Conservation (phyloP, 2,329 filamentous ascomycete genomes). For the Calonectria crousiana region DNA sequence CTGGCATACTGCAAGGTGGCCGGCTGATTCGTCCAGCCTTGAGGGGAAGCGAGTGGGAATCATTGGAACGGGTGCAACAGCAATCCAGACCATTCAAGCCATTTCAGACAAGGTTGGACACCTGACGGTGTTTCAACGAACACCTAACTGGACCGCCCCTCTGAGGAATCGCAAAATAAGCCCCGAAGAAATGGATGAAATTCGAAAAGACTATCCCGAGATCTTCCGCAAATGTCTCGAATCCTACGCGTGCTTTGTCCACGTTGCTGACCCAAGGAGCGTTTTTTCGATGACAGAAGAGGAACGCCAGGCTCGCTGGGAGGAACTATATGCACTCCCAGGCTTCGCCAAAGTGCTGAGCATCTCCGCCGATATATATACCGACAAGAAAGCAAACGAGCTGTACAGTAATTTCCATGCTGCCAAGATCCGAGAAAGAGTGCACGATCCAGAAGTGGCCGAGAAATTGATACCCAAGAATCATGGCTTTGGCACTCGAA, state of each 20-base stretch:
- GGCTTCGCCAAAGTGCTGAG: constrained; percentile 51
- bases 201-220: constrained; percentile 34
- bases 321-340: constrained; percentile 49
- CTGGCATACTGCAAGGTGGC: constrained; percentile 32
- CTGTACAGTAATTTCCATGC: constrained; percentile 28
- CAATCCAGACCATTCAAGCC: constrained; percentile 30
- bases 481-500: constrained; percentile 26
- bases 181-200: constrained; percentile 34
- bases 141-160: constrained; percentile 29
- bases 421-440: constrained; percentile 26
- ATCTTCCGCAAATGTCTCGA: constrained; percentile 35
- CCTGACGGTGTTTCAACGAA: constrained; percentile 28
- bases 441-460: constrained; percentile 23
- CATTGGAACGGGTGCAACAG: constrained; percentile 28
- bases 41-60: constrained; percentile 27
- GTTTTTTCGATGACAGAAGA: constrained; percentile 43
- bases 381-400: constrained; percentile 25
- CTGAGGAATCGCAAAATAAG: constrained; percentile 31
- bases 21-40: constrained; percentile 12
- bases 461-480: constrained; percentile 30
- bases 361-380: constrained; percentile 24
- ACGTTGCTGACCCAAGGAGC: constrained; percentile 25
- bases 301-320: constrained; percentile 41
- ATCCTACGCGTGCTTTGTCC: constrained; percentile 42
- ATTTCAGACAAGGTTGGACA: constrained; percentile 25